phyloP scores from a whole-genome alignment of 805 yeast species.

The Ogataea chonburiensis region DNA sequence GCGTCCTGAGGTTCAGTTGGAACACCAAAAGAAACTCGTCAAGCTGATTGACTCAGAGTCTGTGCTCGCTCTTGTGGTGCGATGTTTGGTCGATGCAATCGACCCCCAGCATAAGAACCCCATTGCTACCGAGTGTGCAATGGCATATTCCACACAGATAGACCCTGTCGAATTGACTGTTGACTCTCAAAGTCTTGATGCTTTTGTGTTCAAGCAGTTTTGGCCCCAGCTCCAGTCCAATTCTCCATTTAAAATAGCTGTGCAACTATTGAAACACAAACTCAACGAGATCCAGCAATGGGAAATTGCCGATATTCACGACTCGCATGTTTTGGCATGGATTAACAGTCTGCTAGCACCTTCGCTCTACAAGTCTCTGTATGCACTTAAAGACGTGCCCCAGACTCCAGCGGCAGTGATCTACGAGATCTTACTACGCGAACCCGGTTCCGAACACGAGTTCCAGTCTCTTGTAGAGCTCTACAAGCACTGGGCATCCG shows the following conservation, averaged over 20 bases:
- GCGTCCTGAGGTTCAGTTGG: not conserved
- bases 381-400: conserved; percentile 16
- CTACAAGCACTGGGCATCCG: conserved; percentile 21
- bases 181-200: not conserved
- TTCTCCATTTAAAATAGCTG: conserved; percentile 3
- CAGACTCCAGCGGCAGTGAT: conserved; percentile 28
- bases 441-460: conserved; percentile 27
- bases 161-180: conserved; percentile 5
- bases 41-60: conserved; percentile 27
- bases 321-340: conserved; percentile 27
- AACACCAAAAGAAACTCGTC: conserved; percentile 10
- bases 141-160: conserved; percentile 5
- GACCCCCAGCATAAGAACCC: conserved; percentile 15
- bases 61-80: conserved; percentile 24
- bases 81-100: conserved; percentile 16
- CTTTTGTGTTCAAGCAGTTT: conserved; percentile 5
- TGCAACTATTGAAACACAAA: conserved; percentile 24
- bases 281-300: conserved; percentile 23
- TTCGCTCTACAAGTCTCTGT: conserved; percentile 18
- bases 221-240: conserved; percentile 8
- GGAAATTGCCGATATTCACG: conserved; percentile 20
- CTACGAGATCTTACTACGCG: conserved; percentile 31
- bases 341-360: conserved; percentile 30
- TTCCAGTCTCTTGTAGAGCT: conserved; percentile 26
- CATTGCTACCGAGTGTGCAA: conserved; percentile 4